phyloP scores from a whole-genome alignment of 495 filamentous ascomycete species.

The Hypoxylon fragiforme region DNA sequence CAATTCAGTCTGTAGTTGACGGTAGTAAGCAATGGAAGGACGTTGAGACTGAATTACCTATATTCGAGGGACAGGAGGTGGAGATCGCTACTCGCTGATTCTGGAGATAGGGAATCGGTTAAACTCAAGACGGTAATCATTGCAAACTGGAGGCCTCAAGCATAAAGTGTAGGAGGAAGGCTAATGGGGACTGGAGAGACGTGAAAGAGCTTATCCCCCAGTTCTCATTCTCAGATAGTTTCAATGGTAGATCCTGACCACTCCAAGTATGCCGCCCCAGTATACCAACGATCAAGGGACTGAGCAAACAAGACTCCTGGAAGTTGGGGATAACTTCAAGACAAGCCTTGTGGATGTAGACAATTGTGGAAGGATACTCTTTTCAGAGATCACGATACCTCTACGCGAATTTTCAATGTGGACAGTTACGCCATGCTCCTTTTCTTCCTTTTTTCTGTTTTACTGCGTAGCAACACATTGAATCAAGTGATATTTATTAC shows the following conservation, averaged over 20 bases:
- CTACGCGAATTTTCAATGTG: neutral
- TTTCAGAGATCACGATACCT: too few relatives aligned
- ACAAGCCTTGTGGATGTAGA: too few relatives aligned
- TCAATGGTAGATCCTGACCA: slow-evolving; percentile 23
- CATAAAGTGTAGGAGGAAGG: neutral
- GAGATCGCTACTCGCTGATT: slow-evolving; percentile 34
- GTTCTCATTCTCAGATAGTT: slow-evolving; percentile 19
- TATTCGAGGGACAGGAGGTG: slow-evolving; percentile 62
- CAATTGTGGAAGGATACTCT: neutral
- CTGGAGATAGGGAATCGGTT: neutral
- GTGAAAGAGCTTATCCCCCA: slow-evolving; percentile 18
- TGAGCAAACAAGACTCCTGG: neutral
- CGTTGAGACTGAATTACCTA: slow-evolving; percentile 60
- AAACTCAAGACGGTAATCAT: slow-evolving; percentile 2
- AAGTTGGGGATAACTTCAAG: too few relatives aligned
- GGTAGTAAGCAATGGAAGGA: slow-evolving; percentile 65
- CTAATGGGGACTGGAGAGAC: slow-evolving; percentile 10
- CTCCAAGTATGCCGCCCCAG: neutral
- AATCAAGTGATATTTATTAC: neutral
- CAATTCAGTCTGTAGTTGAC: slow-evolving; percentile 60
- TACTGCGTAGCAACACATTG: too few relatives aligned
- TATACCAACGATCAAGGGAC: slow-evolving; percentile 1
- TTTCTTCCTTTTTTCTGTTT: neutral
- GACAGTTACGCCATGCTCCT: neutral
- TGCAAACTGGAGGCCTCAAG: slow-evolving; percentile 14